Percentiles rank a stretch among this genome's conserved stretches.
Evolutionary conservation across 1,139 yeast genomes (phyloP).

Genomic region (Suhomyces bokatorum): DNA sequence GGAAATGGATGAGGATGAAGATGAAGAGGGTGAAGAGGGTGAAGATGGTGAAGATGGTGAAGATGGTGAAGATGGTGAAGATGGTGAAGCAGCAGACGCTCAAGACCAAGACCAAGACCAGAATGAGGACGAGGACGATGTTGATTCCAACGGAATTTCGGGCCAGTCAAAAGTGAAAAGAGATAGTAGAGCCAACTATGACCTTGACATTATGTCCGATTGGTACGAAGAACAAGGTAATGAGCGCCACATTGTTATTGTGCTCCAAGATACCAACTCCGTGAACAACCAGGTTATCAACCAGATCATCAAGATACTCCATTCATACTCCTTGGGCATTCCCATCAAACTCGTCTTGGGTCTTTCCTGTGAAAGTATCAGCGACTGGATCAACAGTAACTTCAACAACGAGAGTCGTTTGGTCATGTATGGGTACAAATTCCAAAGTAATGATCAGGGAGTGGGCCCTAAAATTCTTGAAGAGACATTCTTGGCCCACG

Average conservation of each 20-base stretch:
- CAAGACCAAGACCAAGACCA: neutral
- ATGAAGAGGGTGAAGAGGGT: too few relatives aligned
- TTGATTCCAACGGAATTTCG: neutral
- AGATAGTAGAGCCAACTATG: conserved; percentile 47
- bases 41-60: conserved; percentile 17
- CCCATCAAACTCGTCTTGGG: conserved; percentile 55
- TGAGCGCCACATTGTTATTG: conserved; percentile 35
- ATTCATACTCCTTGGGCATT: conserved; percentile 34
- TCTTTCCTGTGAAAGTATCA: conserved; percentile 48
- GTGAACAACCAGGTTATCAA: conserved; percentile 53
- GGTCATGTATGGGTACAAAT: conserved; percentile 41
- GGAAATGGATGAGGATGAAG: conserved; percentile 13
- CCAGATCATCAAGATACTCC: conserved; percentile 49
- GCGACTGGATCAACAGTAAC: conserved; percentile 39
- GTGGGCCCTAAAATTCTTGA: conserved; percentile 41
- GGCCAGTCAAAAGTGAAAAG: neutral
- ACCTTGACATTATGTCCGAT: conserved; percentile 51
- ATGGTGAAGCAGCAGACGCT: conserved; percentile 7
- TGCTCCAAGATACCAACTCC: conserved; percentile 68
- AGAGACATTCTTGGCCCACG: conserved; percentile 33
- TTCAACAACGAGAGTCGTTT: conserved; percentile 35
- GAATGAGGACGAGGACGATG: neutral
- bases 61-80: conserved; percentile 16
- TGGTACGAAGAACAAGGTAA: conserved; percentile 33
- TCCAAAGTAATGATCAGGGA: conserved; percentile 44